Percentiles rank a stretch among this genome's conserved stretches.
phyloP scores from a whole-genome alignment of 2,329 filamentous ascomycete species.

The Tolypocladium ovalisporum region DNA sequence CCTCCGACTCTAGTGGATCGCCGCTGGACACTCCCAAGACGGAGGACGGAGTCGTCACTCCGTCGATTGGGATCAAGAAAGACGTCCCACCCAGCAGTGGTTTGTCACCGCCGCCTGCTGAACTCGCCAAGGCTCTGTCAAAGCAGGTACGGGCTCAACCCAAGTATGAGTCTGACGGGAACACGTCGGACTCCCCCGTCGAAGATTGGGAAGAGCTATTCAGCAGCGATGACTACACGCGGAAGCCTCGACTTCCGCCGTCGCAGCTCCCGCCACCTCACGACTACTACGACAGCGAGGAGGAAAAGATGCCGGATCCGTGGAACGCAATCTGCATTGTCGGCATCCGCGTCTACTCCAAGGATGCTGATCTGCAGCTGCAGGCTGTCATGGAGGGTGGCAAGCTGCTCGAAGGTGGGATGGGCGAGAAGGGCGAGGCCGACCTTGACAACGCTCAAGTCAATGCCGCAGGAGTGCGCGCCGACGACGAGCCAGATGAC shows the following conservation, averaged over 20 bases:
- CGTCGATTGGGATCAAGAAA: slow-evolving; percentile 18
- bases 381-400: slow-evolving; percentile 45
- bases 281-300: slow-evolving; percentile 40
- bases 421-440: slow-evolving; percentile 44
- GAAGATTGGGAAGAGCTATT: slow-evolving; percentile 50
- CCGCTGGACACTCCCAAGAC: slow-evolving; percentile 21
- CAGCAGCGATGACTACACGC: slow-evolving; percentile 45
- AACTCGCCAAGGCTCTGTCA: slow-evolving; percentile 2
- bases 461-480: slow-evolving; percentile 38
- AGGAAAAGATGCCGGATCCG: slow-evolving; percentile 43
- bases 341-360: slow-evolving; percentile 50
- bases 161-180: slow-evolving; percentile 34
- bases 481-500: background rate
- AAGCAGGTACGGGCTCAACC: slow-evolving; percentile 8
- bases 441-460: slow-evolving; percentile 47
- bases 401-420: slow-evolving; percentile 40
- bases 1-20: slow-evolving; percentile 19
- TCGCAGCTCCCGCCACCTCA: slow-evolving; percentile 20
- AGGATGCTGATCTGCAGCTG: slow-evolving; percentile 43
- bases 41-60: slow-evolving; percentile 12
- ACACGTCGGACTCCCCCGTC: slow-evolving; percentile 49
- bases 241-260: slow-evolving; percentile 33
- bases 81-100: slow-evolving; percentile 18
- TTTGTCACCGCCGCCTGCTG: slow-evolving; percentile 10
- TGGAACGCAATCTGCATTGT: slow-evolving; percentile 56